These are phyloP conservation scores for Pichia phayaonensis DNA, from an alignment of 805 yeast genomes.

Conservation along the genomic window DNA sequence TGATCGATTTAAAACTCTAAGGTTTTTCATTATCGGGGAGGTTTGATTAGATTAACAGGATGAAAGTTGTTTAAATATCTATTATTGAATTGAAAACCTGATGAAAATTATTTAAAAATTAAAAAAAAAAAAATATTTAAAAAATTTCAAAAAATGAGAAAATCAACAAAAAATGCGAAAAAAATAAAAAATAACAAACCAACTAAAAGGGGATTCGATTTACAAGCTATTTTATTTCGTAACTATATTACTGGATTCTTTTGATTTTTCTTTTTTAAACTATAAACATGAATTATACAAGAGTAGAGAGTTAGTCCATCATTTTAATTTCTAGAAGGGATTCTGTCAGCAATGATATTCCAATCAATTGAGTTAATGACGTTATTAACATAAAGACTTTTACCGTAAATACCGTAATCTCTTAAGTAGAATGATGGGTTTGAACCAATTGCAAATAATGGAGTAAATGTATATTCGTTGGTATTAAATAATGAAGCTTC, in stretches of 20 bases:
- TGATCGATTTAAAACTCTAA: conserved; percentile 42
- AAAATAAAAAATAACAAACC: no score
- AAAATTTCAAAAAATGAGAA: not conserved
- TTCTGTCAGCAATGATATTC: conserved; percentile 56
- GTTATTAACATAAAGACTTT: conserved; percentile 60
- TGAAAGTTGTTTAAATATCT: no score
- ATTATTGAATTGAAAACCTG: not conserved
- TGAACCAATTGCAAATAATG: conserved; percentile 64
- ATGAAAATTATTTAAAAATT: not conserved
- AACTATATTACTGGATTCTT: not conserved
- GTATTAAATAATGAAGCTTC: conserved; percentile 39
- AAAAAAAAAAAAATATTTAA: no score
- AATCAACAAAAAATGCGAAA: not conserved
- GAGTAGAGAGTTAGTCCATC: not conserved
- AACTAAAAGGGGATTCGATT: not conserved
- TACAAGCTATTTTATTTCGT: no score
- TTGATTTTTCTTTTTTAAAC: not conserved
- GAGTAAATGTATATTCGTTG: conserved; percentile 36
- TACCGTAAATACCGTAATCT: conserved; percentile 77
- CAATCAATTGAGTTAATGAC: conserved; percentile 80
- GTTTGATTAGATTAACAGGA: not conserved
- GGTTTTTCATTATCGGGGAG: conserved; percentile 24
- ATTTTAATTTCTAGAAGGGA: conserved; percentile 12
- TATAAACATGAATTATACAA: not conserved
- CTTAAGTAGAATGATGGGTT: conserved; percentile 62